Percentiles rank a stretch among this genome's conserved stretches.
These are phyloP conservation scores for Jamesozyma rosinii DNA, from an alignment of 805 yeast genomes.

Conservation along the genomic window DNA sequence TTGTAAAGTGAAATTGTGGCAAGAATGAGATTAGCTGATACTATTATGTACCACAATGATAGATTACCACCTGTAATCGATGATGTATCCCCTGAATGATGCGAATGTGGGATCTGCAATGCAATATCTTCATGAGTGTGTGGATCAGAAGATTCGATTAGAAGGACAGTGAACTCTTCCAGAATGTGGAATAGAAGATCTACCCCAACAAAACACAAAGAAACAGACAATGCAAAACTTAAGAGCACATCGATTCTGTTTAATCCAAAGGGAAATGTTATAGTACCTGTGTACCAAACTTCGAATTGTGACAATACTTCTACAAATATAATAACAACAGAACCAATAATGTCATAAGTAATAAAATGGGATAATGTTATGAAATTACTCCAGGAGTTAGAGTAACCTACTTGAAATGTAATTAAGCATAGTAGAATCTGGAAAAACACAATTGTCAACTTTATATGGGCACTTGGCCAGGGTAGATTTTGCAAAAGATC, in stretches of 20 bases:
- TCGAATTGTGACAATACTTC: conserved; percentile 84
- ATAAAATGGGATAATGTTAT: conserved; percentile 78
- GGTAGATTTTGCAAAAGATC: conserved; percentile 59
- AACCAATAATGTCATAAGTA: conserved; percentile 78
- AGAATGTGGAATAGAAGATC: conserved; percentile 80
- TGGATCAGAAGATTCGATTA: conserved; percentile 24
- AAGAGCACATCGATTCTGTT: conserved; percentile 84
- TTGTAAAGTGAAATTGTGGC: conserved; percentile 21
- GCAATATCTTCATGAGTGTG: conserved; percentile 27
- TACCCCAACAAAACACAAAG: conserved; percentile 82
- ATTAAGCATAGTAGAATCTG: conserved; percentile 49
- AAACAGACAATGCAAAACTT: conserved; percentile 78
- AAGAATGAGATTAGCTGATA: conserved; percentile 14
- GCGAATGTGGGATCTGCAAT: conserved; percentile 29
- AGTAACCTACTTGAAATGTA: conserved; percentile 53
- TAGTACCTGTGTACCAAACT: conserved; percentile 76
- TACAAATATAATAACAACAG: conserved; percentile 57
- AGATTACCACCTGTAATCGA: conserved; percentile 8
- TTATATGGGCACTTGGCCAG: conserved; percentile 43
- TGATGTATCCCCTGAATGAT: conserved; percentile 2
- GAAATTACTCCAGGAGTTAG: conserved; percentile 48
- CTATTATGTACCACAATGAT: conserved; percentile 21
- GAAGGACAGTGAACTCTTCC: conserved; percentile 53
- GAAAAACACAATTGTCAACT: conserved; percentile 47
- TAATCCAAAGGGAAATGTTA: conserved; percentile 84